Evolutionary conservation across 2,329 filamentous ascomycete genomes (phyloP).

Genomic region (Xylaria sp.): DNA sequence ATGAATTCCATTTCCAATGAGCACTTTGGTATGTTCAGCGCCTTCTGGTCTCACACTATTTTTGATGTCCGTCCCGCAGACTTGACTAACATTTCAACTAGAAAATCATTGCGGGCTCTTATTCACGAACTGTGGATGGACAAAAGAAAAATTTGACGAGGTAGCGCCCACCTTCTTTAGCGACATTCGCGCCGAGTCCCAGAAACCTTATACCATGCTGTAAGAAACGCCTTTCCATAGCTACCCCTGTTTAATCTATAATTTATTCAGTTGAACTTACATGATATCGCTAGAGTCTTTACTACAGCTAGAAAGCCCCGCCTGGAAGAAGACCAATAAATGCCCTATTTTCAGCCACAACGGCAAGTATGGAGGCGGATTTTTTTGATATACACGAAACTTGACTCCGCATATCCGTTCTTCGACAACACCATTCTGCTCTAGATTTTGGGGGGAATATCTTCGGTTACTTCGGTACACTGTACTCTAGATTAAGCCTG

Average conservation of each 20-base stretch:
- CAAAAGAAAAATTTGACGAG: constrained; percentile 34
- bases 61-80: not conserved
- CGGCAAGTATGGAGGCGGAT: no score
- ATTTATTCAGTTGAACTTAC: constrained; percentile 9
- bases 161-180: constrained; percentile 33
- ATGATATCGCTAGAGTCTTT: constrained; percentile 31
- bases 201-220: constrained; percentile 38
- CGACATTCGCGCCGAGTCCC: constrained; percentile 25
- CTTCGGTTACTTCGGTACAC: constrained; percentile 4
- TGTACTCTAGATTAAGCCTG: not conserved
- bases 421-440: not conserved
- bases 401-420: no score
- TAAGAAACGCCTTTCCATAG: constrained; percentile 25
- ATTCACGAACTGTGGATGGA: constrained; percentile 37
- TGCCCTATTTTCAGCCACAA: not conserved
- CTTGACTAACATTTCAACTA: constrained; percentile 18
- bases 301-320: constrained; percentile 41
- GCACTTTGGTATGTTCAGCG: constrained; percentile 41
- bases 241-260: not conserved
- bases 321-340: not conserved
- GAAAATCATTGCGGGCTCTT: constrained; percentile 36
- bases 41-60: not conserved
- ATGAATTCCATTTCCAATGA: constrained; percentile 44
- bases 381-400: no score
- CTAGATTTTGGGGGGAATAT: not conserved